These are phyloP conservation scores for Malus orientalis DNA, from an alignment of 306 rosid genomes.

Conservation along the genomic window DNA sequence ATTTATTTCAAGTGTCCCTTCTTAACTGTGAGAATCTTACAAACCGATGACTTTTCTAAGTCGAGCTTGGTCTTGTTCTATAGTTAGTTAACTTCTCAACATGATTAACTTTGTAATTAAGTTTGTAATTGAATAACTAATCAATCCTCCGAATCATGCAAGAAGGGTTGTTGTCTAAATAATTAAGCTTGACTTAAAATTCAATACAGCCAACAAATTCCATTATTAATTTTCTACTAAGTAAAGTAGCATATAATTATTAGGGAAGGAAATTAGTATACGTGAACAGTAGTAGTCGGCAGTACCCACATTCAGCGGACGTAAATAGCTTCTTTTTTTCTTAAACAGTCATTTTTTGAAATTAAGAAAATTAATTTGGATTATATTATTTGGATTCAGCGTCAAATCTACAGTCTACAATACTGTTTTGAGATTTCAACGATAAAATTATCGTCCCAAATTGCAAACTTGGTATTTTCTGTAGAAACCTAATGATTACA, in stretches of 20 bases:
- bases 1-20: background rate
- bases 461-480: background rate
- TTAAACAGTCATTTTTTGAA: background rate
- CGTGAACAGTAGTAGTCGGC: background rate
- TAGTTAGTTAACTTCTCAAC: background rate
- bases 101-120: background rate
- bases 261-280: background rate
- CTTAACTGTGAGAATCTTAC: background rate
- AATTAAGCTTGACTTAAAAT: background rate
- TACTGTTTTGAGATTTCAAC: background rate
- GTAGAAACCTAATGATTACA: background rate
- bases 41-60: no score
- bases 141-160: background rate
- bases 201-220: background rate
- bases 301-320: no score
- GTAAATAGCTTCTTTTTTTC: background rate
- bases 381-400: background rate
- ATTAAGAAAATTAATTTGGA: background rate
- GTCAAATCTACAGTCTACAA: background rate
- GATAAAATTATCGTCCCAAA: constrained; percentile 2
- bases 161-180: background rate
- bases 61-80: no score
- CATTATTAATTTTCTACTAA: background rate
- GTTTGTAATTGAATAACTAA: background rate
- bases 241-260: background rate